phyloP scores from a whole-genome alignment of 768 basidiomycete genomes.

The Boletus tomentosulus region DNA sequence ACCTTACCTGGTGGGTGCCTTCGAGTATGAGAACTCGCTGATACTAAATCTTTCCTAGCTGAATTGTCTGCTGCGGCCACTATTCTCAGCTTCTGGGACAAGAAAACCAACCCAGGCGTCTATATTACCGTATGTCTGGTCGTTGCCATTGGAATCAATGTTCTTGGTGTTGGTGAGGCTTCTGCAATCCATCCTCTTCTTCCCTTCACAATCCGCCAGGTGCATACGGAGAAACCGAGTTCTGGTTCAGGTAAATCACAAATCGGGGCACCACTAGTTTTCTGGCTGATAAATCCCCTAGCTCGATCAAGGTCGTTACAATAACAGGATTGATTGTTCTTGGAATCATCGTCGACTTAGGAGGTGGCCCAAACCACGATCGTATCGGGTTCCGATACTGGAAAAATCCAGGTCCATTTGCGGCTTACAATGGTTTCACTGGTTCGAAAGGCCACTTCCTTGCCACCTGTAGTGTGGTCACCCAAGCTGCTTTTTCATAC shows the following conservation, averaged over 20 bases:
- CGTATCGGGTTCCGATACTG: constrained; percentile 46
- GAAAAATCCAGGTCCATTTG: constrained; percentile 56
- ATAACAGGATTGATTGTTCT: constrained; percentile 43
- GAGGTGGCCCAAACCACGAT: constrained; percentile 53
- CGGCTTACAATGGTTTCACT: constrained; percentile 34
- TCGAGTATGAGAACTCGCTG: neutral
- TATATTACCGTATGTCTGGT: constrained; percentile 53
- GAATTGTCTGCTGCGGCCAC: constrained; percentile 50
- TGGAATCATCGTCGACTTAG: constrained; percentile 46
- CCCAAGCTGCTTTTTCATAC: constrained; percentile 57
- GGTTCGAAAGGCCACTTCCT: constrained; percentile 51
- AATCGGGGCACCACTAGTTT: too few relatives aligned
- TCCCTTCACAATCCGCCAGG: constrained; percentile 18
- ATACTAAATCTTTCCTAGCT: constrained; percentile 24
- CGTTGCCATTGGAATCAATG: constrained; percentile 48
- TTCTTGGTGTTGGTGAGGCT: constrained; percentile 36
- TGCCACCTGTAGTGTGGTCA: constrained; percentile 48
- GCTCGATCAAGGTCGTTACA: constrained; percentile 50
- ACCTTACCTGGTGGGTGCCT: constrained; percentile 23
- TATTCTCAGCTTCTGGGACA: constrained; percentile 46
- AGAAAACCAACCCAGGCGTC: constrained; percentile 37
- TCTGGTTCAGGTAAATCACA: constrained; percentile 39
- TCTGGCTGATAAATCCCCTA: constrained; percentile 6
- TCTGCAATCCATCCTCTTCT: too few relatives aligned
- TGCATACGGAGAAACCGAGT: constrained; percentile 47